Percentiles rank a stretch among this genome's conserved stretches.
Conservation (phyloP, 2,329 filamentous ascomycete genomes). For the Epichloe sylvatica region DNA sequence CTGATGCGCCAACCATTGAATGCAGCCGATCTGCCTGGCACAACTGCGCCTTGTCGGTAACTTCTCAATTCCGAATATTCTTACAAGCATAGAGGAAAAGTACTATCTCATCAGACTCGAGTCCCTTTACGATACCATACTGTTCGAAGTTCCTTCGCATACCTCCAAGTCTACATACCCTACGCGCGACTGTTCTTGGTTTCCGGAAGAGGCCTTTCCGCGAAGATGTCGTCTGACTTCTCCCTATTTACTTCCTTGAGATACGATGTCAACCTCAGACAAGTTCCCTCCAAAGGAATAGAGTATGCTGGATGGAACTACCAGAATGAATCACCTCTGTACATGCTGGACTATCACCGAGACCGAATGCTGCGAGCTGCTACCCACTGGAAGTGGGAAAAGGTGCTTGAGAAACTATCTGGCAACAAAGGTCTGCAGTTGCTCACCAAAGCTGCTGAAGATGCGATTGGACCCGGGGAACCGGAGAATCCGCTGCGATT, state of each 20-base stretch:
- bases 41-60: not conserved
- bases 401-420: slow-evolving; percentile 29
- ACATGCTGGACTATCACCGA: slow-evolving; percentile 66
- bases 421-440: slow-evolving; percentile 31
- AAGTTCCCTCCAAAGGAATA: slow-evolving; percentile 25
- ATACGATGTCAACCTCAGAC: slow-evolving; percentile 47
- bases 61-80: not conserved
- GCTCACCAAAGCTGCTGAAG: slow-evolving; percentile 20
- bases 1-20: not conserved
- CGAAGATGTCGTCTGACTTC: slow-evolving; percentile 32
- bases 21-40: not conserved
- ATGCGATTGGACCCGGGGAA: slow-evolving; percentile 22
- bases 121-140: no score
- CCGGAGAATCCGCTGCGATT: slow-evolving; percentile 30
- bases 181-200: not conserved
- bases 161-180: not conserved
- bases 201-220: not conserved
- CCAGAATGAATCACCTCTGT: slow-evolving; percentile 46
- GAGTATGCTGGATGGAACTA: slow-evolving; percentile 38
- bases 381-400: slow-evolving; percentile 39
- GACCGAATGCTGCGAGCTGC: slow-evolving; percentile 61
- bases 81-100: not conserved
- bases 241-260: slow-evolving; percentile 57
- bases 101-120: no score
- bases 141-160: no score